Conservation (phyloP, 805 yeast species). For the Diddensiella transvaalensis region DNA sequence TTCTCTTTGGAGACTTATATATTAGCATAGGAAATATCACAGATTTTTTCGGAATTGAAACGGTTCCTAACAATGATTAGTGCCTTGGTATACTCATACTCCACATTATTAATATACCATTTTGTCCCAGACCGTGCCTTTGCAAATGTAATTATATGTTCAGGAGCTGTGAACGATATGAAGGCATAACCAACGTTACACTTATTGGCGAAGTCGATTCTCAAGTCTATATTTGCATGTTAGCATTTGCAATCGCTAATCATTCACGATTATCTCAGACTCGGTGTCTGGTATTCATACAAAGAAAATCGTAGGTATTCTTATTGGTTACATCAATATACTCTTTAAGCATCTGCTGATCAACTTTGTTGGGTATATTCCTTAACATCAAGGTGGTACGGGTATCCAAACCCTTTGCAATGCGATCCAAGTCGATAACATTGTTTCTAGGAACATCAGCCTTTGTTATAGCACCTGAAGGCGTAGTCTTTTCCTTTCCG, state of each 20-base stretch:
- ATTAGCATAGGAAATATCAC: slow-evolving; percentile 51
- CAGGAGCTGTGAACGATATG: slow-evolving; percentile 45
- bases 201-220: slow-evolving; percentile 50
- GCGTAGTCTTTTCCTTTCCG: slow-evolving; percentile 2
- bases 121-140: slow-evolving; percentile 44
- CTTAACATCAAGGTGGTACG: slow-evolving; percentile 51
- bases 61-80: slow-evolving; percentile 36
- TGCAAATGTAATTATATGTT: slow-evolving; percentile 44
- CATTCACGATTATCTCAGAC: too few species aligned
- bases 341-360: slow-evolving; percentile 43
- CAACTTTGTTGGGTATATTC: slow-evolving; percentile 52
- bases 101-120: slow-evolving; percentile 40
- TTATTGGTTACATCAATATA: slow-evolving; percentile 45
- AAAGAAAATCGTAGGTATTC: slow-evolving; percentile 38
- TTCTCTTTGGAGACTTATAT: slow-evolving; percentile 29
- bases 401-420: slow-evolving; percentile 40
- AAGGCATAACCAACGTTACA: slow-evolving; percentile 59
- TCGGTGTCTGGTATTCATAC: too few species aligned
- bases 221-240: slow-evolving; percentile 33
- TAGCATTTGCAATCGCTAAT: neutral
- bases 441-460: slow-evolving; percentile 35
- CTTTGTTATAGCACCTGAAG: slow-evolving; percentile 22
- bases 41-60: slow-evolving; percentile 47
- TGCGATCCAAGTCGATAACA: slow-evolving; percentile 39
- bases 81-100: neutral